Percentiles rank a stretch among this genome's conserved stretches.
Evolutionary conservation across 2,329 filamentous ascomycete species (phyloP).

Genomic region (Lasiodiplodia gonubiensis): DNA sequence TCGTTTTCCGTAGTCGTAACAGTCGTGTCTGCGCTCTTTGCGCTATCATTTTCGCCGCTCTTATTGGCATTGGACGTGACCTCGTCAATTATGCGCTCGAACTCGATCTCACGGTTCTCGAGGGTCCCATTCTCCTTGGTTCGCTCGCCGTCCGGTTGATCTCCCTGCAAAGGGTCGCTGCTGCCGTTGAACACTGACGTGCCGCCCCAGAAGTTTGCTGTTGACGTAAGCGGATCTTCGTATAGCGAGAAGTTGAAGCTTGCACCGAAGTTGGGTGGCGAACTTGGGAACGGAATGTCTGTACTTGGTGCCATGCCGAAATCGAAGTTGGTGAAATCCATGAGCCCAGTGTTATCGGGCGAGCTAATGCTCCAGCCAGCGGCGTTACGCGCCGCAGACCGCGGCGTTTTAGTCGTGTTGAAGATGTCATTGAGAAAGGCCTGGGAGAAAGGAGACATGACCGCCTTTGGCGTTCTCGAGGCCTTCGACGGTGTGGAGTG

Average conservation of each 20-base stretch:
- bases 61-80: constrained; percentile 30
- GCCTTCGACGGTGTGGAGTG: constrained; percentile 45
- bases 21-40: constrained; percentile 8
- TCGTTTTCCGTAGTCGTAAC: constrained; percentile 10
- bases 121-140: constrained; percentile 32
- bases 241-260: constrained; percentile 41
- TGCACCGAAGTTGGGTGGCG: constrained; percentile 34
- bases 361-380: constrained; percentile 14
- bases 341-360: constrained; percentile 1
- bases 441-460: constrained; percentile 64
- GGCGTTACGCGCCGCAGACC: background rate
- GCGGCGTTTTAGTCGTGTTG: constrained; percentile 43
- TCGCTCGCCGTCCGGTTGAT: constrained; percentile 18
- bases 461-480: constrained; percentile 37
- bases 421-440: constrained; percentile 70
- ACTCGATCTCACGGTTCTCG: constrained; percentile 42
- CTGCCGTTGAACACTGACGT: constrained; percentile 42
- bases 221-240: constrained; percentile 45
- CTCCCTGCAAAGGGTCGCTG: constrained; percentile 34
- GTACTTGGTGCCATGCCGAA: constrained; percentile 41
- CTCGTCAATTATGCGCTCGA: constrained; percentile 46
- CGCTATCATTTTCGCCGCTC: background rate
- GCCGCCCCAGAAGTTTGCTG: constrained; percentile 31
- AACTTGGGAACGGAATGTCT: constrained; percentile 45
- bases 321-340: constrained; percentile 36